Evolutionary conservation across 805 yeast species (phyloP), one percentile per base, ranked within the genome.

Genomic region (Wickerhamiella allomyrinae): DNA sequence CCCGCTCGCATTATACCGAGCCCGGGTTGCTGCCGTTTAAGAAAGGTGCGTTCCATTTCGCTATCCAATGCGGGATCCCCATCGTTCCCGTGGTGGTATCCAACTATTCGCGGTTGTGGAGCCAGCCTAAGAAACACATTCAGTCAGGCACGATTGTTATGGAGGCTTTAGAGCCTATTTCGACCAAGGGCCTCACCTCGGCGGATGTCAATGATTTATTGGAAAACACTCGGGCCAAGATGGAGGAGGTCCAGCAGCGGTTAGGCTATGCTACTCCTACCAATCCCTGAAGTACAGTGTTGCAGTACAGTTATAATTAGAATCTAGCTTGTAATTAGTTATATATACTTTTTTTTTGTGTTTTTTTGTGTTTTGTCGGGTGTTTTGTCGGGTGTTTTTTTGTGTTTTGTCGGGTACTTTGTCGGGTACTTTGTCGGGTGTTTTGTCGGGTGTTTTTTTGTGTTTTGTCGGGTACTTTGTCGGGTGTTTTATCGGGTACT

Each of bases 21-120:
- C 78, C 93, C 40, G 75, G 69, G 3, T 63, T 91, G 58, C 69
- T 85, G 39, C 94, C 94, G 1, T 85, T 91, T 66, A 91, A 91
- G 62, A 91, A 91, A 59, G 99, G 99, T 42, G 96, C 97, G 0
- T 91, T 91, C 76, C 96, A 91, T 62, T 71, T 91, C 56, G 99
- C 99, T 7, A 80, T 82, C 48, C 94, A 86, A 62, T 94, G 94
- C 5, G 76, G 75, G 34, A 77, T 89, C 29, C 97, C 97, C 15
- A 68, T 91, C 40, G 74, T 91, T 20, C 98, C 99, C 7, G 67
- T 81, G 40, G 93, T 84, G 11, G 86, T 84, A 8, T 74, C 89
- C 24, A 91, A 91, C 65, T 83, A 94, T 41, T 77, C 94, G 3
- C 71, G 75, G 23, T 59, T 91, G 37, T 71, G 82, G 65, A 73